Percentiles rank a stretch among this genome's conserved stretches.
phyloP scores from a whole-genome alignment of 331 rosid genomes.

The Acacia pycnantha region DNA sequence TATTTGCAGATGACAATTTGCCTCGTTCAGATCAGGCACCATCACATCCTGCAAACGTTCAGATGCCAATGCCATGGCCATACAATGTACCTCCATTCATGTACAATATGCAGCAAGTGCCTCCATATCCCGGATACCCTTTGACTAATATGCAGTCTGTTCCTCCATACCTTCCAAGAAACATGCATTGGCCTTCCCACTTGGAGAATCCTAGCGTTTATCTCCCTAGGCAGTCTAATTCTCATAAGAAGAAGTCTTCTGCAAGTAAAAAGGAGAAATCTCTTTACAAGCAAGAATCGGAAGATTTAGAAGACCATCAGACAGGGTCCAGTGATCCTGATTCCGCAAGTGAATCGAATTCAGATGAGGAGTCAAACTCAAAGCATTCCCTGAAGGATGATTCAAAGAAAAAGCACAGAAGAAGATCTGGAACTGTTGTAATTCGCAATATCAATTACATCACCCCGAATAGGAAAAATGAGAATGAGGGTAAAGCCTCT shows the following conservation, averaged over 20 bases:
- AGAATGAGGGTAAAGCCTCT: constrained; percentile 46
- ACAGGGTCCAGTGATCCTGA: constrained; percentile 55
- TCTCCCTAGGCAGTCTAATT: not conserved
- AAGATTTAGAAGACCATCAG: constrained; percentile 42
- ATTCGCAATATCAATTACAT: constrained; percentile 73
- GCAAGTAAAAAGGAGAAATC: constrained; percentile 45
- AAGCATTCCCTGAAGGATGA: constrained; percentile 41
- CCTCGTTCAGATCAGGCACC: constrained; percentile 37
- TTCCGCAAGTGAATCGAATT: constrained; percentile 44
- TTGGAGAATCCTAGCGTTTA: constrained; percentile 14
- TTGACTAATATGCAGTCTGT: constrained; percentile 43
- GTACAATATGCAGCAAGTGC: constrained; percentile 47
- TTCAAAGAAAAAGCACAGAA: constrained; percentile 35
- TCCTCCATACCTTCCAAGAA: constrained; percentile 49
- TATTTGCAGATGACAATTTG: constrained; percentile 37
- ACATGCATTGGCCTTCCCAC: constrained; percentile 61
- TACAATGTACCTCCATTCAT: constrained; percentile 47
- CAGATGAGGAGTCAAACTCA: constrained; percentile 36
- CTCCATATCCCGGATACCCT: constrained; percentile 56
- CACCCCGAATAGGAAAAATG: constrained; percentile 61
- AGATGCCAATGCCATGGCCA: constrained; percentile 53
- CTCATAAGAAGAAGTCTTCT: constrained; percentile 37
- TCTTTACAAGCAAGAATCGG: constrained; percentile 30
- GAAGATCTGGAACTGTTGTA: constrained; percentile 58
- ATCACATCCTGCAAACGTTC: constrained; percentile 36